phyloP scores from a whole-genome alignment of 1,284 basidiomycete species.

The Tylopilus orsonianus region DNA sequence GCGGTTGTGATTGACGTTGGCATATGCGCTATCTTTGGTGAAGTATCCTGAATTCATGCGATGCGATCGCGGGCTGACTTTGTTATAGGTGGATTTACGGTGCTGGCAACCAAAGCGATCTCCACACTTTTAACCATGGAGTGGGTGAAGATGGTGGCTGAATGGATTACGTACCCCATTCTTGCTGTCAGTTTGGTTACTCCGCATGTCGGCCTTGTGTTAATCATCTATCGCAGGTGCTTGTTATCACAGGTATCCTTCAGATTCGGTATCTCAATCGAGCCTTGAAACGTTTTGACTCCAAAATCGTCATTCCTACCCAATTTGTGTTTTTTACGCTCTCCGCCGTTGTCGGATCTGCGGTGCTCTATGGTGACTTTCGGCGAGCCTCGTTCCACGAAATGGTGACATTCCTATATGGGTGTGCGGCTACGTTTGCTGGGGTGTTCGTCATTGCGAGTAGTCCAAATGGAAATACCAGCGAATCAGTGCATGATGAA shows the following conservation, averaged over 20 bases:
- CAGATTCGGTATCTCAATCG: slow-evolving; percentile 93
- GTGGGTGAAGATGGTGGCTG: slow-evolving; percentile 71
- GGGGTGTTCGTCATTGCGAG: slow-evolving; percentile 86
- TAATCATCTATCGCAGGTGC: slow-evolving; percentile 47
- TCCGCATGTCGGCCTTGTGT: slow-evolving; percentile 20
- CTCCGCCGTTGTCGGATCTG: slow-evolving; percentile 88
- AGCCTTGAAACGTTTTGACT: slow-evolving; percentile 85
- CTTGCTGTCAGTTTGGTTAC: slow-evolving; percentile 47
- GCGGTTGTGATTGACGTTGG: slow-evolving; percentile 88
- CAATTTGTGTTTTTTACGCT: slow-evolving; percentile 93
- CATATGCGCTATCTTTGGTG: slow-evolving; percentile 84
- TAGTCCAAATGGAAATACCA: slow-evolving; percentile 37
- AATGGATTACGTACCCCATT: slow-evolving; percentile 79
- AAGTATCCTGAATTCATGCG: slow-evolving; percentile 17
- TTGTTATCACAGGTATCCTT: slow-evolving; percentile 78
- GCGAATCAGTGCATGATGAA: slow-evolving; percentile 21
- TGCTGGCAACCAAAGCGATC: slow-evolving; percentile 90
- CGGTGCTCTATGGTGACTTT: slow-evolving; percentile 94
- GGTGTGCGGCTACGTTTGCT: slow-evolving; percentile 77
- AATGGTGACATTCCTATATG: slow-evolving; percentile 84
- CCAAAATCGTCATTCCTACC: slow-evolving; percentile 84
- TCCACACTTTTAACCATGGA: slow-evolving; percentile 81
- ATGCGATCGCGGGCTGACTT: slow-evolving; percentile 7
- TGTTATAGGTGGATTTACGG: slow-evolving; percentile 83
- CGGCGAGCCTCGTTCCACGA: slow-evolving; percentile 76